phyloP scores from a whole-genome alignment of 441 rosid genomes.

The Arabidopsis hybrid region DNA sequence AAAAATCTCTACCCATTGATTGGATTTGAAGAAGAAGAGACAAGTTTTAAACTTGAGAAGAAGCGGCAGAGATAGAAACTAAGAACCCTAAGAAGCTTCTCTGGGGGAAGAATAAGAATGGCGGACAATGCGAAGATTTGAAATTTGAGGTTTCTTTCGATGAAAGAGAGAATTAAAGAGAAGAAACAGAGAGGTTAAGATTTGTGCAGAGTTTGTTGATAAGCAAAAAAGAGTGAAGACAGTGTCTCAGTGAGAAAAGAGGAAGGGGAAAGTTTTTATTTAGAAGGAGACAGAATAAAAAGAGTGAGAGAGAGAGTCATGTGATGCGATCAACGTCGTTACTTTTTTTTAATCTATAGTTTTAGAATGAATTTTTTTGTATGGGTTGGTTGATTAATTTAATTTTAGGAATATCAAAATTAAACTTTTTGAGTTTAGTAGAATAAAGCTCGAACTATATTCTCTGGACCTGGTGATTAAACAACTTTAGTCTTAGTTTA shows the following conservation, averaged over 20 bases:
- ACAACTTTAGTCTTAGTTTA: slow-evolving; percentile 3
- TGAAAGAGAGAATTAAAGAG: not conserved
- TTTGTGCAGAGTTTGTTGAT: slow-evolving; percentile 22
- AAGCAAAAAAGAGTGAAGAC: slow-evolving; percentile 15
- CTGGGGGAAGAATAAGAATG: slow-evolving; percentile 9
- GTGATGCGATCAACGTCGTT: slow-evolving; percentile 37
- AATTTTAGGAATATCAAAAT: not conserved
- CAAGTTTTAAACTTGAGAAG: not conserved
- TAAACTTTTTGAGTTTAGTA: slow-evolving; percentile 4
- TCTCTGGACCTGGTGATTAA: not conserved
- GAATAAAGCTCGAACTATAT: slow-evolving; percentile 24
- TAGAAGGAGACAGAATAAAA: no score
- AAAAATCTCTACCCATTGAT: slow-evolving; percentile 54
- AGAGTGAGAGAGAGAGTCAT: not conserved
- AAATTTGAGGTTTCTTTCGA: slow-evolving; percentile 3
- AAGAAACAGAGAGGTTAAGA: slow-evolving; percentile 24
- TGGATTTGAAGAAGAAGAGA: not conserved
- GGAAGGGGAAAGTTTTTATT: no score
- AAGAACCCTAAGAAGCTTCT: not conserved
- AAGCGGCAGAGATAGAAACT: not conserved
- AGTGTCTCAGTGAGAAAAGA: slow-evolving; percentile 28
- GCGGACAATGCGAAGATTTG: slow-evolving; percentile 29
- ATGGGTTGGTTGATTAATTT: slow-evolving; percentile 26
- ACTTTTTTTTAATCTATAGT: not conserved
- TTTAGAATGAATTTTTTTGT: not conserved